Evolutionary conservation across 768 basidiomycete genomes (phyloP), one percentile per base, ranked within the genome.

Genomic region (Trichaptum fuscoviolaceum): DNA sequence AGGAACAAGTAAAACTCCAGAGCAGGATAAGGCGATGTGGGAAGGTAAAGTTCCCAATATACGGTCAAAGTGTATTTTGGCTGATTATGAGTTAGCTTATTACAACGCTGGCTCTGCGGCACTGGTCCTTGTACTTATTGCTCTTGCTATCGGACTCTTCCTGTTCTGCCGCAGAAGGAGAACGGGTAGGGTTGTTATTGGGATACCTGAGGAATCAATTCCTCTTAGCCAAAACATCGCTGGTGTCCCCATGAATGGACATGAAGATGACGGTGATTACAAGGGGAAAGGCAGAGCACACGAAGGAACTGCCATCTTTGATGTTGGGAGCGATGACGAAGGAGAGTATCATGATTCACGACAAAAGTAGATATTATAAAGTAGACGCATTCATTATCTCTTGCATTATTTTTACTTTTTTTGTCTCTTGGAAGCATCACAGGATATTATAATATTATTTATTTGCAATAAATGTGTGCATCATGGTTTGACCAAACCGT

Each of bases 61-160:
- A 52, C 24, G 12, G 15, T 3, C 20, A 20, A 12, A 61, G 59
- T 25, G 30, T 65, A 34, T 63, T 42, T 30, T 52, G 25, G 35
- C 26, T 59, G 7, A 57, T 59, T 60, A 35, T 57, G 52, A 67
- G 58, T 15, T 64, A 94, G 95, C 93, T n/a, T 96, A 95, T 75
- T 97, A 96, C 75, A 96, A 96, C 67, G 91, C 93, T 35, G 94
- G 93, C 12, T 95, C 94, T 0, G 92, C 90, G 0, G 88, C 90
- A 2, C 79, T 95, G n/a, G 87, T 96, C 25, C 82, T 98, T 57
- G 73, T 96, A 2, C 76, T 97, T 64, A 83, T 96, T 66, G 80
- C 85, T 36, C 72, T 86, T 23, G 82, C 82, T 18, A 85, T 95
- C 64, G 92, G 87, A 0, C 76, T 84, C 10, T 93, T 91, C 76